These are phyloP conservation scores for Cercospora brassicicola DNA, from an alignment of 2,329 filamentous ascomycete genomes.

Conservation along the genomic window DNA sequence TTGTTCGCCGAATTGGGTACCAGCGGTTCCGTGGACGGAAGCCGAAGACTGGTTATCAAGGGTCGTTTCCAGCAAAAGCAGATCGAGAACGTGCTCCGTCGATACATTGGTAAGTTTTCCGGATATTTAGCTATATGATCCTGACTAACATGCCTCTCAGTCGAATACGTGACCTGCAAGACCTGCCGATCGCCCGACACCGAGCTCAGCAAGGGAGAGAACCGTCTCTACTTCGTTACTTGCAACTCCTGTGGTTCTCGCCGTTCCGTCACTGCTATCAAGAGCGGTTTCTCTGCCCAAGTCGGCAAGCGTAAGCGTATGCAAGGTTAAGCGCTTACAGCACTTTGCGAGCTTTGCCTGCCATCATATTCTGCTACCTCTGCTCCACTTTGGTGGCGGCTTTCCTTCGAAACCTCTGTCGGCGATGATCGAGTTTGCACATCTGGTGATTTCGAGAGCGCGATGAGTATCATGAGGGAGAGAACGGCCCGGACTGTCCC, in stretches of 20 bases:
- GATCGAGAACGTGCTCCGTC: constrained; percentile 93
- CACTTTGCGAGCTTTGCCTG: not conserved
- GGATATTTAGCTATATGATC: not conserved
- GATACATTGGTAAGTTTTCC: constrained; percentile 79
- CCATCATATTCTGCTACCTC: not conserved
- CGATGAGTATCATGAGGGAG: not conserved
- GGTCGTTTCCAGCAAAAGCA: constrained; percentile 99
- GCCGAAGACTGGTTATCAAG: constrained; percentile 92
- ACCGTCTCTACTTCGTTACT: constrained; percentile 97
- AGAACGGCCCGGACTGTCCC: not conserved
- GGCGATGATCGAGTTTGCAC: constrained; percentile 13
- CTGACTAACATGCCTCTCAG: constrained; percentile 45
- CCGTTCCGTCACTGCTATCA: constrained; percentile 94
- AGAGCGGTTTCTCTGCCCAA: constrained; percentile 99
- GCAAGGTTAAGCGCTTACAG: constrained; percentile 40
- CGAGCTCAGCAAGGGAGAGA: constrained; percentile 97
- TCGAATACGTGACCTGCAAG: constrained; percentile 99
- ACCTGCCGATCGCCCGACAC: constrained; percentile 94
- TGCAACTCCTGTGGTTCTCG: constrained; percentile 71
- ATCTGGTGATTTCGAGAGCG: constrained; percentile 7
- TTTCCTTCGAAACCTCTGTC: not conserved
- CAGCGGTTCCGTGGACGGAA: constrained; percentile 90
- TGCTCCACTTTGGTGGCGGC: not conserved
- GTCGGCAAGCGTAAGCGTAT: constrained; percentile 98
- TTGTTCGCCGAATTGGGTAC: constrained; percentile 98